These are phyloP conservation scores for Elsinoe fawcettii DNA, from an alignment of 2,329 filamentous ascomycete species.

Conservation along the genomic window DNA sequence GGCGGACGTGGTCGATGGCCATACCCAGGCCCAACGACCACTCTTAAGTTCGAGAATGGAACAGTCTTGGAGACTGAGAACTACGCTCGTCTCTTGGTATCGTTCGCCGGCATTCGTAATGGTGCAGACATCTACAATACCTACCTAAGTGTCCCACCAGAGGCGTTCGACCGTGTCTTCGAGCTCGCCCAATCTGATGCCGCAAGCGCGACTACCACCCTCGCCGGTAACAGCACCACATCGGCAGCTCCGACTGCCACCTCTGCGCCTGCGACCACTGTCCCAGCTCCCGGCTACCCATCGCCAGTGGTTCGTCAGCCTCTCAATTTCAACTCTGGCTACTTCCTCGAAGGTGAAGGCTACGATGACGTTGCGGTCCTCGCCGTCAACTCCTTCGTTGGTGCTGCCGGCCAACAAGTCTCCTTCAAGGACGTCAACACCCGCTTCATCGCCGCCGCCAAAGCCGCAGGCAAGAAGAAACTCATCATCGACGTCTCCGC, in stretches of 20 bases:
- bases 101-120: constrained; percentile 36
- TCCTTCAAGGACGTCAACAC: constrained; percentile 37
- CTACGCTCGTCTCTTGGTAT: constrained; percentile 36
- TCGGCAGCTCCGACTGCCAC: constrained; percentile 16
- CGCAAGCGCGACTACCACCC: constrained; percentile 6
- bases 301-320: constrained; percentile 33
- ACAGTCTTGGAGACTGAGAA: constrained; percentile 35
- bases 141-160: constrained; percentile 24
- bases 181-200: constrained; percentile 19
- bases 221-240: constrained; percentile 17
- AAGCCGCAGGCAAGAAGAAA: constrained; percentile 49
- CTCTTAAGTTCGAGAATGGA: constrained; percentile 41
- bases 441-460: constrained; percentile 37
- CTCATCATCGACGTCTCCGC: constrained; percentile 52
- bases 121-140: constrained; percentile 37
- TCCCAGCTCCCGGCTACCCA: constrained; percentile 38
- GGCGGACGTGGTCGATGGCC: constrained; percentile 36
- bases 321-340: constrained; percentile 40
- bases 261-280: constrained; percentile 20
- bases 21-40: constrained; percentile 38
- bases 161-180: constrained; percentile 22
- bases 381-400: constrained; percentile 37
- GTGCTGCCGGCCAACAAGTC: constrained; percentile 24
- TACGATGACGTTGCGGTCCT: constrained; percentile 42
- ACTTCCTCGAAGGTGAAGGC: constrained; percentile 38